These are phyloP conservation scores for Pestalotiopsis sp. DNA, from an alignment of 2,329 filamentous ascomycete genomes.

Conservation along the genomic window DNA sequence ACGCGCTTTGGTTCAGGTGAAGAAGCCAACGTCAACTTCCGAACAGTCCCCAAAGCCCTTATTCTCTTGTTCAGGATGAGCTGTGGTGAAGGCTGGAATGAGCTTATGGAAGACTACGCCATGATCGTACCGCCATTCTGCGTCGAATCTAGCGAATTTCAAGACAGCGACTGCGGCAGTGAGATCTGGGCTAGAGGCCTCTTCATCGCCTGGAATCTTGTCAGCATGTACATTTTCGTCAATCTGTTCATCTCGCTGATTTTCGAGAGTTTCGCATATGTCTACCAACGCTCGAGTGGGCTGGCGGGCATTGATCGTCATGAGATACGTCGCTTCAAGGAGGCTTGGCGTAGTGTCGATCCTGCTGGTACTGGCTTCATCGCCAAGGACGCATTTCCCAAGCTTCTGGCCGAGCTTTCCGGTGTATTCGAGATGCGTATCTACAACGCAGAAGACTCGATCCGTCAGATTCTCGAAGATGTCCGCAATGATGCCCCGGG, in stretches of 20 bases:
- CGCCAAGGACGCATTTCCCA: constrained; percentile 84
- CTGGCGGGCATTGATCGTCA: constrained; percentile 88
- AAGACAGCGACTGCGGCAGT: constrained; percentile 91
- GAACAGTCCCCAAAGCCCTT: constrained; percentile 89
- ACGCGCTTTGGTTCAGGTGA: constrained; percentile 82
- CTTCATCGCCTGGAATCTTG: constrained; percentile 97
- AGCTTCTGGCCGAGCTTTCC: constrained; percentile 87
- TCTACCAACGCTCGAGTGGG: constrained; percentile 96
- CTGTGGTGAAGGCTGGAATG: constrained; percentile 94
- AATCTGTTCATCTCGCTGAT: constrained; percentile 98
- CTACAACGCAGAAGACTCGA: constrained; percentile 87
- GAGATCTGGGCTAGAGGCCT: constrained; percentile 83
- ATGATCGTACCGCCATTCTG: constrained; percentile 79
- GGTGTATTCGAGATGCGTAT: constrained; percentile 98
- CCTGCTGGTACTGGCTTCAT: constrained; percentile 91
- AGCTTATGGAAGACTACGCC: constrained; percentile 95
- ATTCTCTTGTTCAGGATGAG: constrained; percentile 93
- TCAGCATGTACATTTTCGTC: constrained; percentile 99
- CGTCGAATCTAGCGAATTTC: constrained; percentile 72
- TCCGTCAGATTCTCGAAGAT: constrained; percentile 84
- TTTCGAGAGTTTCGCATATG: constrained; percentile 98
- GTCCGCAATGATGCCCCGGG: constrained; percentile 64
- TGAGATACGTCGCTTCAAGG: constrained; percentile 95
- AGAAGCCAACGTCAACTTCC: constrained; percentile 83
- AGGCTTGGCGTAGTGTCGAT: constrained; percentile 96